A percentile compares a stretch with the other conserved stretches of the same genome.
These are phyloP conservation scores for Hypoxylon sp. DNA, from an alignment of 2,329 filamentous ascomycete species.

Conservation along the genomic window DNA sequence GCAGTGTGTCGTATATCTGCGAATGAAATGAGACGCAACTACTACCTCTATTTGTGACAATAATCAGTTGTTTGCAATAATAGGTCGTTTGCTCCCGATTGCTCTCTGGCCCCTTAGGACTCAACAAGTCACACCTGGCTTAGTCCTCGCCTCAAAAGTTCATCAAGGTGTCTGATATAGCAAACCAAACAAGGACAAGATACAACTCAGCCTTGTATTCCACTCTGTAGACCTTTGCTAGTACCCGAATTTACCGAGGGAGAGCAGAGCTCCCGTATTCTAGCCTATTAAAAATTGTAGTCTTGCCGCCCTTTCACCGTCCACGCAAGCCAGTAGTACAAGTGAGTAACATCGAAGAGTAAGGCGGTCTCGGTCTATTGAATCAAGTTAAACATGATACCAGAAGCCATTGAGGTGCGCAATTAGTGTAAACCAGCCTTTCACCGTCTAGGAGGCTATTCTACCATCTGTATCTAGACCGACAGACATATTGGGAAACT, in stretches of 20 bases:
- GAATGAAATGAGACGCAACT: background rate
- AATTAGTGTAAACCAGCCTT: background rate
- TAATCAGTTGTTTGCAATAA: background rate
- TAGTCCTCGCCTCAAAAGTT: background rate
- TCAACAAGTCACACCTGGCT: background rate
- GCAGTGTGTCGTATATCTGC: background rate
- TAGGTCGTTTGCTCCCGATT: background rate
- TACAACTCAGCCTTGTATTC: background rate
- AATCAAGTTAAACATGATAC: background rate
- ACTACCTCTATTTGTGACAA: background rate
- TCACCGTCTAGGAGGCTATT: too few species aligned
- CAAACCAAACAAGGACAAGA: background rate
- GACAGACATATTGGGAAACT: background rate
- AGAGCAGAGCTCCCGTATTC: background rate
- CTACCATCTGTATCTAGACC: too few species aligned
- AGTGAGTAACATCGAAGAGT: background rate
- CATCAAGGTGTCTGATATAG: background rate
- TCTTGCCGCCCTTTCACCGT: background rate
- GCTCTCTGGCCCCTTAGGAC: background rate
- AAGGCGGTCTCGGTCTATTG: background rate
- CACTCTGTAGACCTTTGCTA: background rate
- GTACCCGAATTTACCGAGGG: background rate
- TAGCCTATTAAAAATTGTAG: background rate
- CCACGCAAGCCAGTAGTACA: background rate
- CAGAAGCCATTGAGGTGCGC: background rate